Evolutionary conservation across 768 basidiomycete species (phyloP), one percentile per base, ranked within the genome.

Genomic region (Mycena pura): DNA sequence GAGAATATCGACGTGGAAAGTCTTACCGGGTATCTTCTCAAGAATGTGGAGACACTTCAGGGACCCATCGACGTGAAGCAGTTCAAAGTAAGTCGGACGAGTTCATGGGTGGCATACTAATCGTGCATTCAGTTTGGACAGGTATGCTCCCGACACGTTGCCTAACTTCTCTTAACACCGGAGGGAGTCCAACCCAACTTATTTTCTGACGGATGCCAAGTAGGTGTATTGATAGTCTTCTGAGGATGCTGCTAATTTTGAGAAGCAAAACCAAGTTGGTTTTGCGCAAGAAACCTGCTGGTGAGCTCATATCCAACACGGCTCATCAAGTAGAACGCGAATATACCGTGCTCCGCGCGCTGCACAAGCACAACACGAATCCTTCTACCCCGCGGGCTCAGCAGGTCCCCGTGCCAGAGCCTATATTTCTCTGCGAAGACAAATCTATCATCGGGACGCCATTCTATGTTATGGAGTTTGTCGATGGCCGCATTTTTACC

Each of bases 321-420:
- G 96, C 96, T 1, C 96, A 99, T 74, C 91, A 95, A 74, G 86
- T 99, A 36, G 96, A 98, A 72, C 88, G 97, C 45, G 96, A 99
- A 79, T 97, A 90, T 74, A 83, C 81, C 25, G 85, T 96, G 68
- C 81, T 99, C 14, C 77, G 78, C 31, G 91, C 95, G 6, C 78
- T 99, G 21, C 87, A 93, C 71, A 79, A 74, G 43, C 84, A 95
- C 74, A 97, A 96, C 70, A 78, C 75, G 6, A 76, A 83, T 36
- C 72, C 84, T 14, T 74, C 80, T 5, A 91, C 84, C 2, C 70
- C 75, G 32, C 69, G 80, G 15, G 76, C 79, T 29, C 76, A 81
- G 59, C 80, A 78, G 28, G 88, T 98, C 14, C 96, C 96, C 1
- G 87, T 97, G 1, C 96, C 96, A 1, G 84, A 87, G 67, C 92